Base-by-base conservation (phyloP, 805 yeast species). In the Kuraishia borneana region DNA sequence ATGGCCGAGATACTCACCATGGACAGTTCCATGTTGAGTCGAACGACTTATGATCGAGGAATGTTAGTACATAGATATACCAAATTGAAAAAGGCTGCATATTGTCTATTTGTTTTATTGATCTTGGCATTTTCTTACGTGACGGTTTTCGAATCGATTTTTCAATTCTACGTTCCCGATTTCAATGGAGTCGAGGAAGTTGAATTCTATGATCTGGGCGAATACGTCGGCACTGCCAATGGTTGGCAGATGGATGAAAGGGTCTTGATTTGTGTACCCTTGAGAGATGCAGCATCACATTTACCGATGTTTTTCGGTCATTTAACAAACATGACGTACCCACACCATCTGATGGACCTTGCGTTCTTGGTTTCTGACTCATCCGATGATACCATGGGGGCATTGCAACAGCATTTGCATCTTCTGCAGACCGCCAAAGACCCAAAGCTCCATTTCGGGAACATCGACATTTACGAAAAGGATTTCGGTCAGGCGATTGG, bases 401-500 rank as follows among this genome's bases (percentile, higher is more conserved):
- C 69, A 32, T 60, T 88, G 43, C 59, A 72, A 47, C 54, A 58
- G 20, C 70, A 73, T 45, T 59, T 88, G 42, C 60, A 63, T 39
- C 72, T 60, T 18, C 62, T 83, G 27, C 97, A 89, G 59, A 63
- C 61, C 27, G 74, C 77, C 45, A 66, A 73, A 18, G 78, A 83
- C 58, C 56, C 59, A 16, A 38, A 61, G n/a, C 63, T 70, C 63
- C 70, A 77, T 39, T 83, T 83, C 56, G 95, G 95, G 23, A 75
- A 76, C 44, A 83, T 85, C 36, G 95, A 85, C 54, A 84, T 87
- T 34, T 85, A 63, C 53, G 92, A 84, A 54, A 88, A 84, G 52
- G 95, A 89, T 57, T 88, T 88, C 52, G 96, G 96, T 30, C 96
- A 88, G 53, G 71, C 72, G 31, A 80, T 89, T 41, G 96, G 96